Evolutionary conservation across 805 yeast genomes (phyloP).

Genomic region (Saitoella complicata): DNA sequence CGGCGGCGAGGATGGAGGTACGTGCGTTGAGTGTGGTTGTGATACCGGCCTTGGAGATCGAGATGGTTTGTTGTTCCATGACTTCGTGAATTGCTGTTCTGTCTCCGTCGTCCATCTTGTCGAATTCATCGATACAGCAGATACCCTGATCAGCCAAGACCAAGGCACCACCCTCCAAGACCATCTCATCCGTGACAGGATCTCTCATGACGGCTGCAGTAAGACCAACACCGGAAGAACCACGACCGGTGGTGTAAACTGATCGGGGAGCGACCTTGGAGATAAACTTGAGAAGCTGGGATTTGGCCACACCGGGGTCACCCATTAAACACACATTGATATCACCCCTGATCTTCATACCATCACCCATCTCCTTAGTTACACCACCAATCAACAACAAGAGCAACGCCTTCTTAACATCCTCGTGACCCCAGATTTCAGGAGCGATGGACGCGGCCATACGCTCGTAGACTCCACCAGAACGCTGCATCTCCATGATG

Average conservation of each 20-base stretch:
- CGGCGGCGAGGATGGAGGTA: constrained; percentile 90
- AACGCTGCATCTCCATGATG: constrained; percentile 36
- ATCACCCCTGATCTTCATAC: constrained; percentile 94
- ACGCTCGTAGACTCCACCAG: constrained; percentile 62
- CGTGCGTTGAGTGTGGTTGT: constrained; percentile 92
- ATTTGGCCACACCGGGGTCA: constrained; percentile 98
- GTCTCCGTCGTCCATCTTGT: constrained; percentile 94
- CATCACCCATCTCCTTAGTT: constrained; percentile 86
- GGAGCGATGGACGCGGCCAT: constrained; percentile 89
- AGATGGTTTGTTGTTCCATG: constrained; percentile 97
- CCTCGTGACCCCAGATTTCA: constrained; percentile 86
- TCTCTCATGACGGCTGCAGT: constrained; percentile 99
- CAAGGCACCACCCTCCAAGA: constrained; percentile 93
- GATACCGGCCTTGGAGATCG: constrained; percentile 94
- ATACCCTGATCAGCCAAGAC: constrained; percentile 95
- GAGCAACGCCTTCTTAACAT: constrained; percentile 79
- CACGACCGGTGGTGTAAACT: constrained; percentile 94
- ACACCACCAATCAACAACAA: constrained; percentile 87
- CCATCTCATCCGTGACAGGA: constrained; percentile 98
- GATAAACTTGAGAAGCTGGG: constrained; percentile 82
- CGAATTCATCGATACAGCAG: constrained; percentile 97
- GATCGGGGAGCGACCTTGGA: constrained; percentile 90
- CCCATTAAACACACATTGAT: constrained; percentile 94
- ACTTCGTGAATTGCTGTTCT: constrained; percentile 98
- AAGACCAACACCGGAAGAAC: constrained; percentile 96